Evolutionary conservation across 2,329 filamentous ascomycete genomes (phyloP), one percentile per base, ranked within the genome.

Genomic region (Fusarium subtropicale): DNA sequence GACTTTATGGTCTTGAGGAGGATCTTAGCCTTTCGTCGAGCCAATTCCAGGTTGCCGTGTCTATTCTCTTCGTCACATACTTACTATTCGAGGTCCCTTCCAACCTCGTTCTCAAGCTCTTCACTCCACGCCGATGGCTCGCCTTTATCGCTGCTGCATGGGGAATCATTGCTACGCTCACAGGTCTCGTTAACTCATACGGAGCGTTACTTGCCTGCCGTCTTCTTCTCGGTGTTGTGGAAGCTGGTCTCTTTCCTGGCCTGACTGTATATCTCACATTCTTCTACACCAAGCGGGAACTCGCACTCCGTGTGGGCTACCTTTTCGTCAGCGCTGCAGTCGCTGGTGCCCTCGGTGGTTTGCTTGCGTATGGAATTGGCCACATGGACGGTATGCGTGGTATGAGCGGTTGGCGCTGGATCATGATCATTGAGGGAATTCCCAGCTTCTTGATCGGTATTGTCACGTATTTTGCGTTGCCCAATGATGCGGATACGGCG

Each of bases 261-360:
- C 79, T 91, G 68, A 89, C 87, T 7, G 79, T 91, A 20, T 92
- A 92, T 71, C 83, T 94, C 20, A 93, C 91, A 0, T 86, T 93
- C 69, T 93, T 92, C 82, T 94, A 94, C 80, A 91, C 88, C 47
- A 91, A 91, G 74, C 84, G 85, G 30, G 91, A 94, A 78, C 85
- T 93, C 3, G 91, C 90, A 7, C 79, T 93, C 42, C 87, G 92
- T 4, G 89, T 93, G 5, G 90, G 90, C 3, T 93, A 92, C 71
- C 83, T 94, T 1, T 93, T 93, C 74, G 88, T 91, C 52, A 87
- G 85, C 44, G 87, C 91, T 2, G 91, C 92, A 2, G 81, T 92
- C 5, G 90, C 91, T 0, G 92, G 92, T 4, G 91, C 90, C 2
- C 86, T 88, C 26, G 91, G 92, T 8, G 92, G 92, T 0, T 80